Base-by-base conservation (phyloP, 257 asterid species). In the Petunia axillaris region DNA sequence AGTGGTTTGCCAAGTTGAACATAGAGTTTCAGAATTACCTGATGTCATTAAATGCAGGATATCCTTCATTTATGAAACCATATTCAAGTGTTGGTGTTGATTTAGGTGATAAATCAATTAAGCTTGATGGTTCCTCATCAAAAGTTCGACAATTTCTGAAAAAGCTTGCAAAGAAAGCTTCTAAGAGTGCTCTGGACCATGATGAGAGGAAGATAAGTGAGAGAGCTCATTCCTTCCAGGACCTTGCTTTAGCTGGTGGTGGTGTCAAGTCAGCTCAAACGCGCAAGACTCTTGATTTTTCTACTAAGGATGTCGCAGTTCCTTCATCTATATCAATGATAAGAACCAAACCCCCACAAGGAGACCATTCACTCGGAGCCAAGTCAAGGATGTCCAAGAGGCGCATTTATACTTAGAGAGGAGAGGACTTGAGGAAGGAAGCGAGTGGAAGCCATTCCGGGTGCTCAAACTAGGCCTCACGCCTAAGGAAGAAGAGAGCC, bases 81-180 rank as follows among this genome's bases (percentile, higher is more conserved):
- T 81, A 87, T 16, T 82, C 79, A 75, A 88, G 86, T 80, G 65
- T 82, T 52, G 80, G 79, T 85, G 78, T 86, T 74, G 96, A 90
- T 50, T 55, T 75, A 37, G 92, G 90, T 82, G 96, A 89, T 76
- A 92, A 84, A 87, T 83, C 93, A 64, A 84, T 80, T 78, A 92
- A 90, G 92, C 46, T 86, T 78, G 99, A 93, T 87, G 86, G 88
- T 85, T 81, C 96, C 81, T 93, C 98, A 41, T 93, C 98, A 39
- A 93, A 85, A 89, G 94, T 95, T 86, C 96, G 98, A 58, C 98
- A 93, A 70, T 92, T 95, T 81, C 86, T 95, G 78, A 92, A 89
- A 86, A 95, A 85, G 85, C 89, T 95, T 84, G 85, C 89, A 46
- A 95, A 89, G 87, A 95, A 90, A 87, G 90, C 93, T 78, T 86